Evolutionary conservation across 2,329 filamentous ascomycete genomes (phyloP), one percentile per base, ranked within the genome.

Genomic region (Epichloe glyceriae): DNA sequence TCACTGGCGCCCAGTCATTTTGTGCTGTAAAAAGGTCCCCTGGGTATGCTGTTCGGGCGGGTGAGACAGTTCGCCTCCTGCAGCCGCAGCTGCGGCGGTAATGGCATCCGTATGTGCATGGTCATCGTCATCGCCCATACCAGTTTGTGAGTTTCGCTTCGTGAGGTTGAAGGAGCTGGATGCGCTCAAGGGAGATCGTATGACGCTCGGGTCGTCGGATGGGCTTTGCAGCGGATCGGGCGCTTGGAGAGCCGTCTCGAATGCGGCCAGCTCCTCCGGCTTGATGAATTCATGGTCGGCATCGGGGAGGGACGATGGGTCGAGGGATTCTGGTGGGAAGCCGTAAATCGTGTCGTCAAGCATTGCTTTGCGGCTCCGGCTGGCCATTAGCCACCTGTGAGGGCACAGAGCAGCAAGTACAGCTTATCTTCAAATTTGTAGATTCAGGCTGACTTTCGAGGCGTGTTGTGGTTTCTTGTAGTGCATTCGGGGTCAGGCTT

Each of bases 1-100:
- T 83, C 12, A 97, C 80, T 0, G 93, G 93, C 15, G 87, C 83
- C 93, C 93, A 98, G 72, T 98, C 93, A 65, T 95, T 95, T 62
- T 94, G 81, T 40, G 93, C 91, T 3, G 88, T 86, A 97, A 88
- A 64, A 90, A 89, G 47, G 79, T 69, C 39, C 67, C 69, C 52
- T 67, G 65, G 2, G 40, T 54, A 55, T 57, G 66, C 50, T 54
- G 53, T 6, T 56, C 52, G 4, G 59, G 53, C 8, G 57, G 50
- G 8, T 15, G n/a, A 3, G 57, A 54, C 19, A 65, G 37, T 6
- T 71, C 66, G 22, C 67, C 64, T 3, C 69, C 67, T 1, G 67
- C 67, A 19, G 68, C 65, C 0, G 67, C 69, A 0, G 67, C 65
- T 2, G 67, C 62, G 1, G 67, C 64, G n/a, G 67, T 61, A 37